A percentile compares a stretch with the other conserved stretches of the same genome.
Conservation (phyloP, 2,329 filamentous ascomycete species). For the Pseudopithomyces maydicus region DNA sequence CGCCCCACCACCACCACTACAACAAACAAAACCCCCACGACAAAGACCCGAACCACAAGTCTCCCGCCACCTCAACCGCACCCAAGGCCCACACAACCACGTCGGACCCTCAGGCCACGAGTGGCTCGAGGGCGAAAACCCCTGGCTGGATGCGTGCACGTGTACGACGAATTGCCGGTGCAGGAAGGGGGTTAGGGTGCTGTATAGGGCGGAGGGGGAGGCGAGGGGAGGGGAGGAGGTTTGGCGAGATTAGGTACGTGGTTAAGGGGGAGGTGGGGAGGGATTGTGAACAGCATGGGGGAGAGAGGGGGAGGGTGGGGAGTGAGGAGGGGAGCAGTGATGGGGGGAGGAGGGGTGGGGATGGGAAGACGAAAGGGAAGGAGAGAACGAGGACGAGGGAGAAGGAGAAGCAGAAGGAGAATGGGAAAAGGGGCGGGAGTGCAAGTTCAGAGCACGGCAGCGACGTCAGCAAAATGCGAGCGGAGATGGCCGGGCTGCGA, state of each 20-base stretch:
- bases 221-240: constrained; percentile 8
- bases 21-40: too few species aligned
- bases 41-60: too few species aligned
- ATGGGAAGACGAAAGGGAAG: constrained; percentile 2
- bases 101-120: constrained; percentile 24
- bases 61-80: too few species aligned
- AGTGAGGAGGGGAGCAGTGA: constrained; percentile 4
- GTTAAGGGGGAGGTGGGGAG: constrained; percentile 29
- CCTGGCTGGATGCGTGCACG: constrained; percentile 35
- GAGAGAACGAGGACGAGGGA: background rate
- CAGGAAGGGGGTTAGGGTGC: constrained; percentile 32
- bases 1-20: too few species aligned
- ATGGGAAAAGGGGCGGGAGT: too few species aligned
- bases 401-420: too few species aligned
- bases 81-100: constrained; percentile 10
- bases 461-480: constrained; percentile 11
- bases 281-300: constrained; percentile 32
- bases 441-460: too few species aligned
- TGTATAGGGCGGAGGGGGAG: constrained; percentile 22
- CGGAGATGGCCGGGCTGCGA: constrained; percentile 4
- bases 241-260: constrained; percentile 34
- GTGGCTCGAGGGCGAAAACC: constrained; percentile 24
- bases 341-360: constrained; percentile 1
- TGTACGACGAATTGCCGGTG: constrained; percentile 36
- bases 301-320: constrained; percentile 12